A percentile compares a stretch with the other conserved stretches of the same genome.
These are phyloP conservation scores for Solanum chacoense DNA, from an alignment of 305 asterid species.

Conservation along the genomic window DNA sequence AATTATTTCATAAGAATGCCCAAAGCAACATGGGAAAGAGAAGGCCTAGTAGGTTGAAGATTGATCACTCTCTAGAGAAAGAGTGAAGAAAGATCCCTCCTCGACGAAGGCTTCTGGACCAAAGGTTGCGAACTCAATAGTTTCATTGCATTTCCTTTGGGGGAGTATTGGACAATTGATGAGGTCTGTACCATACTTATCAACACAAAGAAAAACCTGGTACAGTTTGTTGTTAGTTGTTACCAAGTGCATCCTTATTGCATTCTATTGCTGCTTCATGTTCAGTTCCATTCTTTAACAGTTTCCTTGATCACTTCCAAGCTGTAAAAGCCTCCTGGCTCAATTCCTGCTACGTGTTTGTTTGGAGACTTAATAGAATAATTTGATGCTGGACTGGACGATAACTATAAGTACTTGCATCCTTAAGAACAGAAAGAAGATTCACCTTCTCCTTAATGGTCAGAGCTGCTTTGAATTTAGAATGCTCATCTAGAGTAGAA, in stretches of 20 bases:
- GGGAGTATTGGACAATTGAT: slow-evolving; percentile 26
- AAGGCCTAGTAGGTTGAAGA: background rate
- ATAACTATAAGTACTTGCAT: slow-evolving; percentile 29
- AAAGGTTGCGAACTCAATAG: slow-evolving; percentile 21
- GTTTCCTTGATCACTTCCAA: slow-evolving; percentile 12
- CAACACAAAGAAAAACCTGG: slow-evolving; percentile 26
- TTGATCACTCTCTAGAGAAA: background rate
- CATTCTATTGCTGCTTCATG: slow-evolving; percentile 18
- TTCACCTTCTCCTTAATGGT: slow-evolving; percentile 31
- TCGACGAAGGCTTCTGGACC: background rate
- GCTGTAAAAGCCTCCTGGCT: slow-evolving; percentile 18
- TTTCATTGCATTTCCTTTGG: slow-evolving; percentile 13
- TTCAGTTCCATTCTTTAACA: slow-evolving; percentile 15
- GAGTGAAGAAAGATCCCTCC: background rate
- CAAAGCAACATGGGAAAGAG: background rate
- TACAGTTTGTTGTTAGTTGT: slow-evolving; percentile 20
- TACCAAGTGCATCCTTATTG: slow-evolving; percentile 27
- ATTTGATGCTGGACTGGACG: background rate
- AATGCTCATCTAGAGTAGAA: slow-evolving; percentile 51
- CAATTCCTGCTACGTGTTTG: slow-evolving; percentile 7
- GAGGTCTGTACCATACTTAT: slow-evolving; percentile 12
- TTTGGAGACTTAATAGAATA: background rate
- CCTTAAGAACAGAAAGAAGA: slow-evolving; percentile 50
- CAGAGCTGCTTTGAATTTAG: slow-evolving; percentile 48
- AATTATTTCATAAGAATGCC: background rate